Evolutionary conservation across 1,139 yeast species (phyloP).

Genomic region (Diutina sp.): DNA sequence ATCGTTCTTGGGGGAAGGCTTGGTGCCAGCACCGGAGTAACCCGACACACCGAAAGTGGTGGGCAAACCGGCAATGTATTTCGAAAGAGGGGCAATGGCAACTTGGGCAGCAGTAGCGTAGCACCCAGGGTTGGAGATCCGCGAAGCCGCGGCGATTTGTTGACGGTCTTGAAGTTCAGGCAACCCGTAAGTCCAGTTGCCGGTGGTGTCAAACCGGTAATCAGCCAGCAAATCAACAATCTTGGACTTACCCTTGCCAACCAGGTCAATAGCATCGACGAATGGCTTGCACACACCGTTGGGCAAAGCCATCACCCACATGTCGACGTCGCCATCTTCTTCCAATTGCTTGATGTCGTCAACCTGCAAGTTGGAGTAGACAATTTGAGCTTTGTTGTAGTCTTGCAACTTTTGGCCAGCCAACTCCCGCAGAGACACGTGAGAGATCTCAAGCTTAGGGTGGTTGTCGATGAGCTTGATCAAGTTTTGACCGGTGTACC

Average conservation of each 20-base stretch:
- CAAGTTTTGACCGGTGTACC: conserved; percentile 90
- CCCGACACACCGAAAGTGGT: conserved; percentile 93
- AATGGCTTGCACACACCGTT: conserved; percentile 97
- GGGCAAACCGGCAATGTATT: conserved; percentile 58
- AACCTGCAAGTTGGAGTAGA: conserved; percentile 73
- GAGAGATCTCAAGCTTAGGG: conserved; percentile 76
- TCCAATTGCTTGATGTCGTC: conserved; percentile 80
- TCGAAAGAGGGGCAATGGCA: conserved; percentile 74
- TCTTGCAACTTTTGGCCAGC: conserved; percentile 80
- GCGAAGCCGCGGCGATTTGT: conserved; percentile 57
- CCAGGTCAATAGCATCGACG: conserved; percentile 81
- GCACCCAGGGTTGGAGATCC: conserved; percentile 95
- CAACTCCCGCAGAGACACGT: conserved; percentile 92
- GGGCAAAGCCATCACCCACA: conserved; percentile 99
- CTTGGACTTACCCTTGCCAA: conserved; percentile 46
- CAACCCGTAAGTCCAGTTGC: conserved; percentile 87
- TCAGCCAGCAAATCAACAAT: conserved; percentile 92
- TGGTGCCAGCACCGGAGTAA: conserved; percentile 98
- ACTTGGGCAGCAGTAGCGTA: conserved; percentile 96
- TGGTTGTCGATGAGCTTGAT: conserved; percentile 78
- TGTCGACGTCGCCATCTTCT: conserved; percentile 66
- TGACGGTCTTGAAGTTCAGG: conserved; percentile 69
- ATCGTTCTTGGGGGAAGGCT: conserved; percentile 95
- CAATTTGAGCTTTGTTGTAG: conserved; percentile 67
- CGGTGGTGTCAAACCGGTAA: conserved; percentile 80